Evolutionary conservation across 768 basidiomycete species (phyloP).

Genomic region (Tephrocybe sp.): DNA sequence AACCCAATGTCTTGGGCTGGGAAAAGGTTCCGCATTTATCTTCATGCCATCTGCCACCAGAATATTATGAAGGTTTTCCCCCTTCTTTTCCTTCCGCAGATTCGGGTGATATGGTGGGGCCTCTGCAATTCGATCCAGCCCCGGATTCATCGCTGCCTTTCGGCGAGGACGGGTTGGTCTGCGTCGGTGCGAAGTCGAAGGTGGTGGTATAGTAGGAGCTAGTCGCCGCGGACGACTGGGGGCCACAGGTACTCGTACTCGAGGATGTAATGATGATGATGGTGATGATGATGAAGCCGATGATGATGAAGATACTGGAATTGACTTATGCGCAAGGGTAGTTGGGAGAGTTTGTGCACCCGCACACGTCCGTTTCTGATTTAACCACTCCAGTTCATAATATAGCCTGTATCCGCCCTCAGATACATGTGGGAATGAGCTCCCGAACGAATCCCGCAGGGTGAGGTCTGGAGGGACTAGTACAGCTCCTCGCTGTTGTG

Average conservation of each 20-base stretch:
- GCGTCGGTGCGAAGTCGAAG: conserved; percentile 14
- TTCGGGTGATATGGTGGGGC: neutral
- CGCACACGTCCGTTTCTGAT: conserved; percentile 13
- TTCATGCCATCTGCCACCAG: too few species aligned
- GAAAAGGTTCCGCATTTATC: too few species aligned
- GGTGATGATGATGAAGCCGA: too few species aligned
- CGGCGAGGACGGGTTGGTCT: neutral
- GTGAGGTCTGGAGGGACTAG: conserved; percentile 33
- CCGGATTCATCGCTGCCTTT: neutral
- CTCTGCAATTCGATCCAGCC: conserved; percentile 4
- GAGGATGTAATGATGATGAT: conserved; percentile 10
- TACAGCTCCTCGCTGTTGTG: conserved; percentile 9
- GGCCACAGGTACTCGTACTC: conserved; percentile 10
- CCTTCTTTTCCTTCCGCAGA: conserved; percentile 11
- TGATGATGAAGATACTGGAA: conserved; percentile 9
- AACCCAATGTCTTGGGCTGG: too few species aligned
- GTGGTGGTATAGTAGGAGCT: conserved; percentile 18
- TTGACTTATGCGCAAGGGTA: conserved; percentile 9
- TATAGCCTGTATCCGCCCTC: conserved; percentile 41
- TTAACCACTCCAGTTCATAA: conserved; percentile 26
- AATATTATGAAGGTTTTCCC: neutral
- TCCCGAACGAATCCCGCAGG: conserved; percentile 33
- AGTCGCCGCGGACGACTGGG: conserved; percentile 11
- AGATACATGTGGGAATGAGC: conserved; percentile 38
- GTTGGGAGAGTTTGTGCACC: conserved; percentile 1